Evolutionary conservation across 257 asterid species (phyloP).

Genomic region (Buddleja alternifolia): DNA sequence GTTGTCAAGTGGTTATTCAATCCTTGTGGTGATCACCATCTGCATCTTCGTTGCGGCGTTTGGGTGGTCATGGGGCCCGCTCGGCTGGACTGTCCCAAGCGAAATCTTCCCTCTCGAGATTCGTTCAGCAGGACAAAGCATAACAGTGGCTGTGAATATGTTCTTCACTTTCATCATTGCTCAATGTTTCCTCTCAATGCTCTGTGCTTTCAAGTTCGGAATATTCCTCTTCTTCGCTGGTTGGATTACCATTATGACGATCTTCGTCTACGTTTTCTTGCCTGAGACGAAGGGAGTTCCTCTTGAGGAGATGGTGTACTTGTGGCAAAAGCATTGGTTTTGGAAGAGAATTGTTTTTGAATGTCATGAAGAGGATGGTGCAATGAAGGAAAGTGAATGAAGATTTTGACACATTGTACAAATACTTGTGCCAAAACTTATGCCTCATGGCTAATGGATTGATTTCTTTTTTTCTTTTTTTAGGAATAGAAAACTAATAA

Average conservation of each 20-base stretch:
- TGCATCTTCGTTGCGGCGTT: conserved; percentile 61
- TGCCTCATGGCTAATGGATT: too few species aligned
- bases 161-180: conserved; percentile 47
- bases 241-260: conserved; percentile 45
- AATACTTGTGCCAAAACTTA: neutral
- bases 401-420: neutral
- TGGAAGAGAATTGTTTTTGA: conserved; percentile 34
- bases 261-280: conserved; percentile 39
- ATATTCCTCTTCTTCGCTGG: conserved; percentile 46
- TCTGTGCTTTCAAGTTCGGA: conserved; percentile 47
- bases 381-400: neutral
- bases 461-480: too few species aligned
- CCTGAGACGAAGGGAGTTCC: conserved; percentile 52
- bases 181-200: conserved; percentile 41
- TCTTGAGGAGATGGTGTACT: conserved; percentile 41
- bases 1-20: conserved; percentile 43
- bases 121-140: conserved; percentile 46
- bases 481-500: too few species aligned
- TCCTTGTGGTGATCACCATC: conserved; percentile 44
- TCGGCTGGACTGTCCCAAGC: conserved; percentile 51
- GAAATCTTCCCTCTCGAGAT: conserved; percentile 44
- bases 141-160: conserved; percentile 48
- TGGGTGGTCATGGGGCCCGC: conserved; percentile 59
- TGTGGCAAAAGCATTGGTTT: conserved; percentile 48
- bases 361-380: neutral